Base-by-base conservation (phyloP, 1,139 yeast species). In the Candida sp. region DNA sequence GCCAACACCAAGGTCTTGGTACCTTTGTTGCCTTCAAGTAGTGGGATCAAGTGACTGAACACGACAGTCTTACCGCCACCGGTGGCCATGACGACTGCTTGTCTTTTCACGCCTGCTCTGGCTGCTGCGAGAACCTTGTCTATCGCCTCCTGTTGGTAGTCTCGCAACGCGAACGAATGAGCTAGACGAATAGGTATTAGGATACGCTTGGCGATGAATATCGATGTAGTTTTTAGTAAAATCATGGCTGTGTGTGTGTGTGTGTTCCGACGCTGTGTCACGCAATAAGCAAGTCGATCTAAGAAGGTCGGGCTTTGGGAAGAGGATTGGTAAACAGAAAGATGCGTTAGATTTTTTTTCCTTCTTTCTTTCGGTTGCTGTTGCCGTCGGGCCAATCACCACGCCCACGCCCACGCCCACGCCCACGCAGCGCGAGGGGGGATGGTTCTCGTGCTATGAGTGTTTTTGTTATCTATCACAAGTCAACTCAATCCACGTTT, bases 1-100 rank as follows among this genome's bases (percentile, higher is more conserved):
- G 92, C 97, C 27, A 93, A 67, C 1, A 93, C 83, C 53, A 93
- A 68, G 0, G 88, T 77, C 59, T 81, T 82, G 33, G 70, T 62
- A 0, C 88, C 86, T 31, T 63, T 52, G 1, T 47, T 39, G 0
- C 60, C 52, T 1, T 52, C 25, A 39, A 90, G 69, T 42, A 72
- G 67, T 0, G 82, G 77, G 4, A 91, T 79, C 44, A 92, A 63
- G 58, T 84, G 83, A 2, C 94, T 75, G 63, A 93, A 90, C 1
- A 93, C 86, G 17, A 92, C 91, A 0, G 98, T 93, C 61, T 93
- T 93, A 2, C 98, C 99, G 17, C 97, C 96, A 0, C 99, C 99
- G 0, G 98, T 94, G 5, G 98, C 97, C 47, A 94, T 67, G 12
- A 92, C 89, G 2, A 91, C 92, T 0, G 96, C 98, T 1, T 92